These are phyloP conservation scores for Didymella keratinophila DNA, from an alignment of 2,329 filamentous ascomycete species.

Conservation along the genomic window DNA sequence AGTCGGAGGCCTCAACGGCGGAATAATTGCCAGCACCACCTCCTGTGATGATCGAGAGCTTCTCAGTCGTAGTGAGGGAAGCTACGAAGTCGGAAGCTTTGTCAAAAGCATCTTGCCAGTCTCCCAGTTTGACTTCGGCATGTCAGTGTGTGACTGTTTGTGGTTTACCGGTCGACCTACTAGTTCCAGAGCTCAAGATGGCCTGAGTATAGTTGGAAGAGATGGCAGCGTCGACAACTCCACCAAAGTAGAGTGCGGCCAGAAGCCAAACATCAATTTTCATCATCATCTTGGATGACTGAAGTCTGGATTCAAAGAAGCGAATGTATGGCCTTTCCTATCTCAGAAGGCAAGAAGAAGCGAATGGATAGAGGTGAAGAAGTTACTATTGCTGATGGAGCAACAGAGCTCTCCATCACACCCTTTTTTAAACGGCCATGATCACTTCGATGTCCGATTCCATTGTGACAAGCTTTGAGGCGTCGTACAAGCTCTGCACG, in stretches of 20 bases:
- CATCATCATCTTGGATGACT: neutral
- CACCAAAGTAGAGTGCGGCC: constrained; percentile 16
- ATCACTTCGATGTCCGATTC: constrained; percentile 1
- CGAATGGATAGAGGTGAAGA: constrained; percentile 3
- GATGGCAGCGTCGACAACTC: constrained; percentile 13
- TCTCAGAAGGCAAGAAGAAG: constrained; percentile 1
- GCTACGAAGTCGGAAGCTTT: constrained; percentile 50
- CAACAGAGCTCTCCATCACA: neutral
- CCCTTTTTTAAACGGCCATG: constrained; percentile 2
- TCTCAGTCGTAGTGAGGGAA: constrained; percentile 49
- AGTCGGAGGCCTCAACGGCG: constrained; percentile 16
- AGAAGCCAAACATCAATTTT: constrained; percentile 18
- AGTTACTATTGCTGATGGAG: neutral
- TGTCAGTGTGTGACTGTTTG: neutral
- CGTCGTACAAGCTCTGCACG: constrained; percentile 14
- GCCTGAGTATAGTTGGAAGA: constrained; percentile 17
- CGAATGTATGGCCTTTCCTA: constrained; percentile 4
- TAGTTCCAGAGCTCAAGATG: constrained; percentile 17
- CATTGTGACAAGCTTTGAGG: constrained; percentile 8
- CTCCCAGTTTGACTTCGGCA: constrained; percentile 14
- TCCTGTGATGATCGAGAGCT: constrained; percentile 47
- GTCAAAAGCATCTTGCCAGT: constrained; percentile 31
- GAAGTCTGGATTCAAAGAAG: neutral
- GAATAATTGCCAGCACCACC: constrained; percentile 18
- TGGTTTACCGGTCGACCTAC: neutral